These are phyloP conservation scores for Lobosporangium transversale DNA, from an alignment of 192 early-diverging fungal genomes.

Conservation along the genomic window DNA sequence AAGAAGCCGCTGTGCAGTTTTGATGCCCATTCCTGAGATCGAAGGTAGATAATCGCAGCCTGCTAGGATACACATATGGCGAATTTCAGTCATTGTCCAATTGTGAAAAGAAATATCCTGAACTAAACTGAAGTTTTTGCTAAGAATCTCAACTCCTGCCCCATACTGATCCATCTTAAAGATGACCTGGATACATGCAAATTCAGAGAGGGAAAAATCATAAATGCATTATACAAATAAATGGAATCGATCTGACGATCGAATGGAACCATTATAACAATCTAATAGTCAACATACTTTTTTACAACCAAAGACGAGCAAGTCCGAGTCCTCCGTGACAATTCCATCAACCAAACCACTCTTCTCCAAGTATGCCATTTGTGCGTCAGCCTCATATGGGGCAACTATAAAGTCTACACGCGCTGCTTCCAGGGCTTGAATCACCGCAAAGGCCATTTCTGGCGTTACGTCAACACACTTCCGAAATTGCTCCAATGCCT, in stretches of 20 bases:
- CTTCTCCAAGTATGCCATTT: slow-evolving; percentile 85
- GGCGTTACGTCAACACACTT: slow-evolving; percentile 85
- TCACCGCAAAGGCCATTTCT: slow-evolving; percentile 81
- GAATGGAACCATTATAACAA: too few relatives aligned
- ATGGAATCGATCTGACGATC: too few relatives aligned
- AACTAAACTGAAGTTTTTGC: slow-evolving; percentile 59
- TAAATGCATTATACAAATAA: too few relatives aligned
- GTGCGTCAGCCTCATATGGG: slow-evolving; percentile 98
- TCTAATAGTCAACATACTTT: slow-evolving; percentile 62
- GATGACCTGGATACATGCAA: slow-evolving; percentile 62
- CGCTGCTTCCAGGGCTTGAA: slow-evolving; percentile 71
- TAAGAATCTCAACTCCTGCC: slow-evolving; percentile 69
- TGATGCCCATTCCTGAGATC: slow-evolving; percentile 86
- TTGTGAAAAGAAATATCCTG: slow-evolving; percentile 60
- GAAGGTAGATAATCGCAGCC: slow-evolving; percentile 97
- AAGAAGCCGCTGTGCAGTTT: slow-evolving; percentile 73
- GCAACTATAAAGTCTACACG: slow-evolving; percentile 86
- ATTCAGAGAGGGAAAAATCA: neutral
- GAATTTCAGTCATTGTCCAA: slow-evolving; percentile 72
- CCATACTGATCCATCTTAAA: slow-evolving; percentile 86
- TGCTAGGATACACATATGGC: slow-evolving; percentile 94
- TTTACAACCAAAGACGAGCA: slow-evolving; percentile 92
- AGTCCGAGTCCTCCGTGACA: slow-evolving; percentile 96
- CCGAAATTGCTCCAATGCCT: slow-evolving; percentile 80
- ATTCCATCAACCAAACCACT: slow-evolving; percentile 76